Evolutionary conservation across 108 stramenopile species (phyloP), one percentile per base, ranked within the genome.

Genomic region (Nitzschia palea): DNA sequence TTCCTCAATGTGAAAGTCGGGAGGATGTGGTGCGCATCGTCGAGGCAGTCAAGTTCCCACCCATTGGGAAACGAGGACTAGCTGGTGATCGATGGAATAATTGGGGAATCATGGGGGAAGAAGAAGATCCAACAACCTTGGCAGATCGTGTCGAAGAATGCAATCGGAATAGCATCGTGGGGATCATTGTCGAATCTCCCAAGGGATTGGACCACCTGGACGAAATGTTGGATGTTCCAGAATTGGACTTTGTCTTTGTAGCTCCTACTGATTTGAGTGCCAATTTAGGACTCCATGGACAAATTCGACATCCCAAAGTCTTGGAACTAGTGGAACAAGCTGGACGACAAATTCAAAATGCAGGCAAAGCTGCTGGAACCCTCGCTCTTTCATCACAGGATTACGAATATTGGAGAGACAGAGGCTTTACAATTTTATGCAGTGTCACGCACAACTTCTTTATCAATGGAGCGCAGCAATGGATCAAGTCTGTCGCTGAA

Each of bases 51-150:
- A 77, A 77, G 53, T 77, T 77, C 37, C 76, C 71, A 9, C 76
- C 76, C 12, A 27, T 72, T 4, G 76, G 76, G 27, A 23, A 48
- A 55, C 47, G 76, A 25, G 76, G 76, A 2, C 33, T 77, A 30
- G 76, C 76, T 14, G 76, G 76, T 1, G 76, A 77, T 37, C 45
- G 76, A 17, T 77, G 76, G 76, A 77, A 77, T 58, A 54, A 65
- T n/a, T 77, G 76, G 76, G 70, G 76, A 26, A 48, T 48, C 18
- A 40, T 12, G 37, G 37, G 37, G 12, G 37, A 40, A 12, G 37
- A 40, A 6, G 37, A 40, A 6, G 47, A 48, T 20, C 47, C 15
- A 20, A 48, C 47, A 20, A 40, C 37, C 12, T 44, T 77, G 31
- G 70, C 70, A 25, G 29, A 67, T 15, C 36, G 55, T n/a, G 42